These are phyloP conservation scores for Mrakia frigida DNA, from an alignment of 768 basidiomycete species.

Conservation along the genomic window DNA sequence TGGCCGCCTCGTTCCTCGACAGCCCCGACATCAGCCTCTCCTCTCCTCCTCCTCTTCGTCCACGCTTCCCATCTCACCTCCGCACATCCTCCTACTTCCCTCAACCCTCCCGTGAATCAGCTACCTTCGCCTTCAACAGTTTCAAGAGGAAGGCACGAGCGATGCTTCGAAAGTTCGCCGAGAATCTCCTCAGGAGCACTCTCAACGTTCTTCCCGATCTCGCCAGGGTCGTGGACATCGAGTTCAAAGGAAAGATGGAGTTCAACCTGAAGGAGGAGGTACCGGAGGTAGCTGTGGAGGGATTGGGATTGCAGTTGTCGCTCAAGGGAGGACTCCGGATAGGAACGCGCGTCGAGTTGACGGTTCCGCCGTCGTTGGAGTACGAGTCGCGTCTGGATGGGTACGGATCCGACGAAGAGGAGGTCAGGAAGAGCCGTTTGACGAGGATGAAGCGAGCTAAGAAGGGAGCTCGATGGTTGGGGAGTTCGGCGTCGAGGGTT, in stretches of 20 bases:
- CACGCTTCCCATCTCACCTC: background rate
- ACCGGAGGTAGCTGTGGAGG: background rate
- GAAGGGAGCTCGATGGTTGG: constrained; percentile 13
- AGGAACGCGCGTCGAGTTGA: constrained; percentile 16
- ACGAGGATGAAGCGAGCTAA: background rate
- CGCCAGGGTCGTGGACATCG: constrained; percentile 23
- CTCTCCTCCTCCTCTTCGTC: background rate
- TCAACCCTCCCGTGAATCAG: background rate
- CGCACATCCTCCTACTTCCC: background rate
- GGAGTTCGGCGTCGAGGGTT: constrained; percentile 6
- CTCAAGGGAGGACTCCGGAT: constrained; percentile 12
- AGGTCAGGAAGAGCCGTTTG: background rate
- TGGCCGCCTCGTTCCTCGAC: background rate
- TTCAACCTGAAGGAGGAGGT: background rate
- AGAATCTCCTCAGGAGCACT: constrained; percentile 18
- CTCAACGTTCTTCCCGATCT: constrained; percentile 22
- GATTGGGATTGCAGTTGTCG: background rate
- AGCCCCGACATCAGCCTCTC: background rate
- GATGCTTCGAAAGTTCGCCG: background rate
- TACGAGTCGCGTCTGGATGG: background rate
- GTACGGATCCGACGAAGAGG: background rate
- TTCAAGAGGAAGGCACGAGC: background rate
- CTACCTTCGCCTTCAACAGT: background rate
- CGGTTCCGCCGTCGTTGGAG: constrained; percentile 5
- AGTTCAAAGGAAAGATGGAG: constrained; percentile 13